Conservation (phyloP, 192 early-diverging fungal genomes). For the Phlyctochytrium bullatum region DNA sequence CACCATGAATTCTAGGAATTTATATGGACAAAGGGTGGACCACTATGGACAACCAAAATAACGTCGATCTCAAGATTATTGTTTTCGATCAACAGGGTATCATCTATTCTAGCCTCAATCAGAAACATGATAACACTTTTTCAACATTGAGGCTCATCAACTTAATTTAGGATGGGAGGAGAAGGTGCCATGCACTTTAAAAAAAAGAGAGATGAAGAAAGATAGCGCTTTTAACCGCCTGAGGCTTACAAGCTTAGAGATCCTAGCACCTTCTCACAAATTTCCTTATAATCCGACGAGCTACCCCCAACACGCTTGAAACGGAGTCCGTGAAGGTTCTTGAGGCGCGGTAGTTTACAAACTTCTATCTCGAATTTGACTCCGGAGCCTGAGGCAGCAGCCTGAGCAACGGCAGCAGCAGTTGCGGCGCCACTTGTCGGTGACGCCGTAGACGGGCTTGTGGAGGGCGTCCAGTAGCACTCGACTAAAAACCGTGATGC, state of each 20-base stretch:
- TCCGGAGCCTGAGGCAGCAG: constrained; percentile 8
- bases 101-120: too few relatives aligned
- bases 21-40: too few relatives aligned
- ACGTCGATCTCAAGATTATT: too few relatives aligned
- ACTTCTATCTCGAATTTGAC: constrained; percentile 77
- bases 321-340: constrained; percentile 78
- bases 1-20: too few relatives aligned
- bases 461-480: constrained; percentile 31
- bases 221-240: too few relatives aligned
- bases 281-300: constrained; percentile 84
- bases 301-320: constrained; percentile 81
- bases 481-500: constrained; percentile 49
- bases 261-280: constrained; percentile 48
- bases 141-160: too few relatives aligned
- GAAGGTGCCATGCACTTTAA: too few relatives aligned
- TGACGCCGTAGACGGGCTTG: background rate
- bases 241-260: background rate
- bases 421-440: background rate
- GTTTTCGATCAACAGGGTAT: too few relatives aligned
- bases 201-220: too few relatives aligned
- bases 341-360: constrained; percentile 75
- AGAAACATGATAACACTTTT: too few relatives aligned
- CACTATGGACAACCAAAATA: too few relatives aligned
- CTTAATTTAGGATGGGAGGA: too few relatives aligned
- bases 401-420: background rate